Percentiles rank a stretch among this genome's conserved stretches.
These are phyloP conservation scores for Acer campestre DNA, from an alignment of 345 rosid species.

Conservation along the genomic window DNA sequence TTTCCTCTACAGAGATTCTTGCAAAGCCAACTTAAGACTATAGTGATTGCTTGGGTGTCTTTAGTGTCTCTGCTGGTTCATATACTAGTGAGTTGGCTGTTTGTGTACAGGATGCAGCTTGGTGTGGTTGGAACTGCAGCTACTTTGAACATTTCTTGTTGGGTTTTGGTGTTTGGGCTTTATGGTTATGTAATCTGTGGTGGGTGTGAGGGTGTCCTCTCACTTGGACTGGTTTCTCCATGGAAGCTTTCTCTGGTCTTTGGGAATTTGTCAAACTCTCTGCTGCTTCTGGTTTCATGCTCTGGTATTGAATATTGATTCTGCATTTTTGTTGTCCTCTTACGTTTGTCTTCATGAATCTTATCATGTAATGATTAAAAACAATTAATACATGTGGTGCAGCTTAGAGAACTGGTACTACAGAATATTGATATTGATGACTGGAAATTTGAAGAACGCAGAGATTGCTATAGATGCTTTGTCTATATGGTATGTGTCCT, in stretches of 20 bases:
- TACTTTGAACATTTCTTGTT: conserved; percentile 69
- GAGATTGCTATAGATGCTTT: conserved; percentile 76
- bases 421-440: conserved; percentile 70
- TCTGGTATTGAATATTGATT: conserved; percentile 45
- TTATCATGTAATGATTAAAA: too few relatives aligned
- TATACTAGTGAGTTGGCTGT: conserved; percentile 59
- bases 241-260: conserved; percentile 72
- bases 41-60: conserved; percentile 57
- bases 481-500: conserved; percentile 68
- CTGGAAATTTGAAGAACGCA: conserved; percentile 74
- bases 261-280: conserved; percentile 81
- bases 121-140: conserved; percentile 61
- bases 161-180: conserved; percentile 52
- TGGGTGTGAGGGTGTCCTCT: conserved; percentile 75
- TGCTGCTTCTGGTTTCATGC: conserved; percentile 79
- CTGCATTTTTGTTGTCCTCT: too few relatives aligned
- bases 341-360: too few relatives aligned
- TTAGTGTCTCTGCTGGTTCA: conserved; percentile 52
- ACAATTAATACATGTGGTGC: neutral
- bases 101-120: conserved; percentile 49
- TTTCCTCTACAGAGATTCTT: conserved; percentile 75
- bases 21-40: conserved; percentile 67
- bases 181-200: conserved; percentile 48
- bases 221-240: conserved; percentile 82
- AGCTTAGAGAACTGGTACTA: conserved; percentile 97